Base-by-base conservation (phyloP, 306 rosid genomes). In the Heteromeles arbutifolia region DNA sequence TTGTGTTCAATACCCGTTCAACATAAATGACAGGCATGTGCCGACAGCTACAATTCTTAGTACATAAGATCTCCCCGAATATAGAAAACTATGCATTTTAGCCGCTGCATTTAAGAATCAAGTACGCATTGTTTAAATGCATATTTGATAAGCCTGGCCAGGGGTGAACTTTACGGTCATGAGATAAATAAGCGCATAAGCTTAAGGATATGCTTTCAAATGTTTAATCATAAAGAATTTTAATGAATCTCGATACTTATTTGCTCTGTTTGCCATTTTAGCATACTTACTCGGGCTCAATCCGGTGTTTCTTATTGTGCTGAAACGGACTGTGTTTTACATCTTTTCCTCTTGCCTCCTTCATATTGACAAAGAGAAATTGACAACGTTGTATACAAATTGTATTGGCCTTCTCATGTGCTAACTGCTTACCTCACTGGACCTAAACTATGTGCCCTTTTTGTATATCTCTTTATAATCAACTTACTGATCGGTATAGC, bases 401-500 rank as follows among this genome's bases (percentile, higher is more conserved):
- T 8, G 21, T 50, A 50, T 50, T 50, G 8, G 21, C 54, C 21
- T 50, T 50, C 54, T 15, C 21, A 2, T 50, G 6, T 50, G 54
- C 54, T 48, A 48, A 48, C 18, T 5, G 54, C 54, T 48, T 28
- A n/a, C 62, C 62, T 11, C 26, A 12, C 65, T 5, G 32, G 18
- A 59, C 65, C 65, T 6, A 59, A 61, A 74, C 32, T 43, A 29
- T 26, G n/a, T 62, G 44, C 5, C 25, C 2, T 37, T 58, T 56
- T 31, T 1, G 0, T 34, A 11, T 52, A 0, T 18, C 52, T 3
- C 52, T 14, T n/a, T 32, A 12, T 58, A 74, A 18, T 18, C 10
- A 19, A 53, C 13, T 78, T 59, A 70, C 58, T 84, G 26, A 78
- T n/a, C 65, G 67, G 58, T 67, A 8, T 71, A 69, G 31, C 54